Evolutionary conservation across 345 rosid genomes (phyloP), one percentile per base, ranked within the genome.

Genomic region (Eucalyptus curtisii): DNA sequence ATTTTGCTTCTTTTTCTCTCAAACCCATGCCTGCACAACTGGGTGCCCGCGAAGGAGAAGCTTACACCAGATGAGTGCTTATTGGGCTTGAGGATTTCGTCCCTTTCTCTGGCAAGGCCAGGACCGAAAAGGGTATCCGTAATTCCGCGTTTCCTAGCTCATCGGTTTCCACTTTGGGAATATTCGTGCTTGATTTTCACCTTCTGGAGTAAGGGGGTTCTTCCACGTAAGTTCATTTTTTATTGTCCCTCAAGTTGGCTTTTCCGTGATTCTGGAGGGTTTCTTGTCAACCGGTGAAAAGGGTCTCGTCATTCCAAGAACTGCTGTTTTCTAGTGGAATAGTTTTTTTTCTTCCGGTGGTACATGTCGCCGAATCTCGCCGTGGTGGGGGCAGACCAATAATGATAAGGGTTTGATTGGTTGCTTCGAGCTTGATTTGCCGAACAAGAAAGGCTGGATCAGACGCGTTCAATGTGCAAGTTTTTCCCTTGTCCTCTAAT

Each of bases 321-420:
- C 91, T 91, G 87, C 86, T 87, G 86, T 49, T 66, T 89, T 81
- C 79, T 68, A 86, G 49, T 86, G 89, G 91, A 89, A 89, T 90
- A 76, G 87, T 89, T 90, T 85, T 88, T 88, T 91, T 92, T 91
- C 89, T 25, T 25, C 61, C 61, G 90, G 90, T 91, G 88, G 89
- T 92, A 87, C 91, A 87, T 88, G 84, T 88, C 81, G 13, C 44
- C 17, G 82, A 85, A 85, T 88, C 81, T 92, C 90, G 87, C 82
- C 90, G 86, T 84, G 93, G 93, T 90, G 92, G 94, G 93, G 93
- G 90, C 94, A 49, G 87, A 86, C 86, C 64, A 94, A 91, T 95
- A 76, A 76, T 22, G 47, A 20, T 76, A 40, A 40, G 47, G 82
- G 82, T 6, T 76, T 19, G 82, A 76, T 76, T 76, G 82, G 82